A percentile compares a stretch with the other conserved stretches of the same genome.
Evolutionary conservation across 2,329 filamentous ascomycete species (phyloP).

Genomic region (Nothophaeocryptopus gaeumannii): DNA sequence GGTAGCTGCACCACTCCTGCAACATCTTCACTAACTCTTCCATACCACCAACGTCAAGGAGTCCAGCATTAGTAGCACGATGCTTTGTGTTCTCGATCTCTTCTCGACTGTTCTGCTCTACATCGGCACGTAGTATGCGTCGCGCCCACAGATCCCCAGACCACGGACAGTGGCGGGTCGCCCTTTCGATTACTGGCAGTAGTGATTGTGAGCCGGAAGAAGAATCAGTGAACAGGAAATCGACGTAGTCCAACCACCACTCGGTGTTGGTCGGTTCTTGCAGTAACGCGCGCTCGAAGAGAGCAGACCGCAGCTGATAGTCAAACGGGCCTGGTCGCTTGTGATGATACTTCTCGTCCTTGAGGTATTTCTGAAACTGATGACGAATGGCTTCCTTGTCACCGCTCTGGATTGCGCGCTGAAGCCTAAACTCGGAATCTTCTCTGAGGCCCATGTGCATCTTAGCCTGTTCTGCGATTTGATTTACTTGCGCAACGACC

Average conservation of each 20-base stretch:
- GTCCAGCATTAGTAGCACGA: constrained; percentile 78
- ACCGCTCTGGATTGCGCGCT: constrained; percentile 55
- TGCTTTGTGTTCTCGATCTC: constrained; percentile 90
- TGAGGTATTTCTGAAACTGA: constrained; percentile 66
- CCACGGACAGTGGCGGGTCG: constrained; percentile 89
- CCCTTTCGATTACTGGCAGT: constrained; percentile 72
- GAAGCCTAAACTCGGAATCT: constrained; percentile 64
- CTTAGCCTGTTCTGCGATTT: constrained; percentile 62
- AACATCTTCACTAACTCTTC: constrained; percentile 87
- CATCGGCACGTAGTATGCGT: constrained; percentile 80
- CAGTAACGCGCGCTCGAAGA: constrained; percentile 76
- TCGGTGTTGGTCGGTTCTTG: constrained; percentile 70
- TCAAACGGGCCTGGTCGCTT: constrained; percentile 49
- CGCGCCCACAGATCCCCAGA: constrained; percentile 88
- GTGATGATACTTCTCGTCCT: constrained; percentile 71
- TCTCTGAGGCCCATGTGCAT: constrained; percentile 58
- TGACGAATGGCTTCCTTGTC: constrained; percentile 57
- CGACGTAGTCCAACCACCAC: constrained; percentile 80
- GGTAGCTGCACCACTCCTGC: constrained; percentile 88
- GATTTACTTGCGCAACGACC: constrained; percentile 66
- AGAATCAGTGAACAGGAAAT: constrained; percentile 62
- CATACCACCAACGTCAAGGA: constrained; percentile 82
- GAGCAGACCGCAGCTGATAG: constrained; percentile 54
- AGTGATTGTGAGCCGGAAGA: constrained; percentile 35
- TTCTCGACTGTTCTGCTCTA: constrained; percentile 70